Evolutionary conservation across 352 stramenopile species (phyloP), one percentile per base, ranked within the genome.

Genomic region (Pythium apleroticum): DNA sequence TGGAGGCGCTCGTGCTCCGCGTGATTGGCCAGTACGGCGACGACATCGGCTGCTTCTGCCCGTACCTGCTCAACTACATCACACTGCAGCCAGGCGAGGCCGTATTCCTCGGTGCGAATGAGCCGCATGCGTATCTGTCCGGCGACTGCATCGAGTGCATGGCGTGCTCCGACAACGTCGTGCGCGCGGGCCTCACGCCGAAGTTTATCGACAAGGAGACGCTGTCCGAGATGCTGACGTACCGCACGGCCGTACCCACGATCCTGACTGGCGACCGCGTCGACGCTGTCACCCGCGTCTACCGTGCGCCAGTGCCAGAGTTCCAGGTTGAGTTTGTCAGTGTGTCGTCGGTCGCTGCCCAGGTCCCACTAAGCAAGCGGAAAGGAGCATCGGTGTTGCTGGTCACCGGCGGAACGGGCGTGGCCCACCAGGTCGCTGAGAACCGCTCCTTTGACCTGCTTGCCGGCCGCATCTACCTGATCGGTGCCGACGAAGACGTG

Each of bases 171-270:
- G 97, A 99, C 80, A 99, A 99, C 76, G 97, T 99, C 15, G 97
- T 99, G 27, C 93, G 98, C 49, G 97, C 97, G 6, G 98, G 97
- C 22, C 77, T 99, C 15, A 99, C 98, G 33, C 97, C 97, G 41
- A 99, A 99, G 80, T 98, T 98, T 70, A 98, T 98, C 59, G 98
- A 99, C 85, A 98, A 99, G 57, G 81, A 94, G 22, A 99, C 97
- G 64, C 83, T 99, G 35, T 84, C 97, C 50, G 84, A 91, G 15
- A 99, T 99, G 96, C 88, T 99, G 22, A 99, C 97, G 3, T 99
- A 99, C 73, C 75, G 81, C 71, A 90, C 66, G 68, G 81, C 50
- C 64, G 73, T 28, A 72, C 79, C 71, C 68, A 81, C 65, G 69
- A 86, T 86, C 68, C 73, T 82, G 12, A 72, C 73, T 14, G 75